Evolutionary conservation across 495 filamentous ascomycete species (phyloP), one percentile per base, ranked within the genome.

Genomic region (Parathielavia appendiculata): DNA sequence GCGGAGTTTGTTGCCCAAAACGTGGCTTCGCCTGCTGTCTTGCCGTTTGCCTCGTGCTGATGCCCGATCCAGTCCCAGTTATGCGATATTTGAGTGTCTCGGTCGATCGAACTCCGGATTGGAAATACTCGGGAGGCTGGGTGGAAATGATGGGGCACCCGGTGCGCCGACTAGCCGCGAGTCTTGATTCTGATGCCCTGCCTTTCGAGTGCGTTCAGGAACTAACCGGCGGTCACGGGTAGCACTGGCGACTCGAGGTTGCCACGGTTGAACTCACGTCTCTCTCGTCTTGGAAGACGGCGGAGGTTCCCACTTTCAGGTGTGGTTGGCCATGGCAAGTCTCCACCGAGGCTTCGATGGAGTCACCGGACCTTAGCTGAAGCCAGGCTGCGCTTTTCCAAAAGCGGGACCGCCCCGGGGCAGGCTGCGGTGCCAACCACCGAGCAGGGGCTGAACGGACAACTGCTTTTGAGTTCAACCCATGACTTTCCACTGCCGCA

Each of bases 331-430:
- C 34, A 53, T 53, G 53, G 55, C 59, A 16, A 20, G 45, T 40
- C 47, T 53, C 59, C 59, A 61, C 59, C 54, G 53, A 51, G 59
- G 53, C 59, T 43, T 47, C 58, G 50, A 48, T n/a, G 26, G 26
- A 30, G 26, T 30, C 26, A 47, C 45, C 4, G 22, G 41, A 46
- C 44, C 20, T 35, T 36, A 43, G 51, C 38, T 43, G 51, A 43
- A 30, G 43, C 17, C 51, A 43, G 46, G 38, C 46, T 45, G 51
- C 51, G 51, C 51, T 53, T 52, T 35, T 13, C 32, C 32, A 14
- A 51, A 41, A 14, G 16, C 38, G 35, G 43, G 40, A 20, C 30
- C 19, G 17, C 5, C 23, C 57, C 43, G 23, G 43, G 39, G 38
- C 39, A n/a, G 44, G 17, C 26, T 6, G n/a, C n/a, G n/a, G n/a